Percentiles rank a stretch among this genome's conserved stretches.
Evolutionary conservation across 2,329 filamentous ascomycete genomes (phyloP).

Genomic region (Gyromitra esculenta): DNA sequence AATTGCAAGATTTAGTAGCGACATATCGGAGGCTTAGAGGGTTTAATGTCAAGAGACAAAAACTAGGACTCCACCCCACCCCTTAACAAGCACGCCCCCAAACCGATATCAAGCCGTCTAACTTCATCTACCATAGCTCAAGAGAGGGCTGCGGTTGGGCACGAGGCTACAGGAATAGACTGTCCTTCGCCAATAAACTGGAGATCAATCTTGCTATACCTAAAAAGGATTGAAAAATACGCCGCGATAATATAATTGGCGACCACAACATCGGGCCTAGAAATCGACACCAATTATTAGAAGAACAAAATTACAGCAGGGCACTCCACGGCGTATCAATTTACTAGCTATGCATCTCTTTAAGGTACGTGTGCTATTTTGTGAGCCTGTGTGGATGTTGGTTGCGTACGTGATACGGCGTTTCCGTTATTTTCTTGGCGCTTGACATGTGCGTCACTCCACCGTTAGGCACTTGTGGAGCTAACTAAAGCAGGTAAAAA

Average conservation of each 20-base stretch:
- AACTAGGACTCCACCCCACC: neutral
- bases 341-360: neutral
- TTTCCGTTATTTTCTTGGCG: neutral
- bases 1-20: slow-evolving; percentile 16
- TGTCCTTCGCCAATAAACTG: neutral
- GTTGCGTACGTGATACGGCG: neutral
- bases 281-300: neutral
- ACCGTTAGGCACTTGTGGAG: neutral
- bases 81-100: neutral
- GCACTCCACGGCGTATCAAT: too few species aligned
- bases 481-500: neutral
- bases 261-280: too few species aligned
- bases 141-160: neutral
- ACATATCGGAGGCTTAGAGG: neutral
- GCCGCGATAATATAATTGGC: neutral
- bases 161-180: neutral
- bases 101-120: neutral
- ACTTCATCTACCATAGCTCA: neutral
- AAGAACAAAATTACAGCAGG: neutral
- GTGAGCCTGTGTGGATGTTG: neutral
- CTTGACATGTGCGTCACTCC: neutral
- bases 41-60: neutral
- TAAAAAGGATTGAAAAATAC: neutral
- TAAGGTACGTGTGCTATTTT: neutral
- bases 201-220: neutral